Evolutionary conservation across 2,329 filamentous ascomycete genomes (phyloP), one percentile per base, ranked within the genome.

Genomic region (Fusarium compactum): DNA sequence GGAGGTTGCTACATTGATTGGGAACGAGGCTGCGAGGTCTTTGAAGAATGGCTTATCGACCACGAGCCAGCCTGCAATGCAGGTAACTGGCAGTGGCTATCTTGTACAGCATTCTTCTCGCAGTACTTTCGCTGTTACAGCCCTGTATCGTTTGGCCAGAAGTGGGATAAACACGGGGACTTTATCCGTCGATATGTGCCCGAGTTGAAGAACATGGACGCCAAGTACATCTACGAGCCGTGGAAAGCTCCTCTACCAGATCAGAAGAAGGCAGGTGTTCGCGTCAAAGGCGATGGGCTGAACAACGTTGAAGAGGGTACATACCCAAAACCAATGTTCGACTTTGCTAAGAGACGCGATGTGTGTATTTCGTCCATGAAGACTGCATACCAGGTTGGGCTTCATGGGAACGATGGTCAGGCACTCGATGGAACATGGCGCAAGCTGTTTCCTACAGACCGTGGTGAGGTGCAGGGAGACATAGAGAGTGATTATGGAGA

Each of bases 71-170:
- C 91, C 3, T 92, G 90, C 76, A 94, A 94, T 73, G 86, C 85
- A 2, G 91, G 91, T 0, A 94, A 94, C 75, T 94, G 91, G 91
- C 91, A 93, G 76, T 94, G 92, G 92, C 79, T 95, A 10, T 87
- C 85, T 60, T 94, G 92, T 76, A 90, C 90, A 0, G 92, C 92
- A 0, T 95, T 95, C 78, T 94, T 89, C 80, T 80, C 86, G 0
- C 90, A 92, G 76, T 94, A 90, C 80, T 92, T 87, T 74, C 86
- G 91, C 3, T 90, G 89, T 73, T 94, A 93, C 76, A 87, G 84
- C 51, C 92, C 92, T 0, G 78, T 94, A 18, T 86, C 90, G 0
- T 95, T 95, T 74, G 89, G 89, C 2, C 88, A 90, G 79, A 93
- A 93, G 76, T 93, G 91, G 90, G 92, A 95, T 76, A 88, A 87